A percentile compares a stretch with the other conserved stretches of the same genome.
Conservation (phyloP, 495 filamentous ascomycete species). For the Aspergillus steynii region DNA sequence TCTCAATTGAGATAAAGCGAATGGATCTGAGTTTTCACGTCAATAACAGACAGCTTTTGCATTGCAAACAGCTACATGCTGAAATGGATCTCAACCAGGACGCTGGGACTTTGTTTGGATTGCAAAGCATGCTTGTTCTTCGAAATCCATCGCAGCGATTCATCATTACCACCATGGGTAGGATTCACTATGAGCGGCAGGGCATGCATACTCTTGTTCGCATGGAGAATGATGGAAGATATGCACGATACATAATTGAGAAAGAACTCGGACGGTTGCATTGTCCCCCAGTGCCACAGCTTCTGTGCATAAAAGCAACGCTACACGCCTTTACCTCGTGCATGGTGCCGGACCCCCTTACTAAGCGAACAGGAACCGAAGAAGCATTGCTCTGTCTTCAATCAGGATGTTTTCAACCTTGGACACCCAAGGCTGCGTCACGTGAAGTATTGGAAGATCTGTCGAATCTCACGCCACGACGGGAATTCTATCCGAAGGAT, state of each 20-base stretch:
- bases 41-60: constrained; percentile 19
- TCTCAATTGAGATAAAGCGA: constrained; percentile 48
- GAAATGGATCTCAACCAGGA: constrained; percentile 53
- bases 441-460: constrained; percentile 42
- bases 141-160: constrained; percentile 39
- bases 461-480: constrained; percentile 50
- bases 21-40: constrained; percentile 52
- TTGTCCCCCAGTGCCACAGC: constrained; percentile 48
- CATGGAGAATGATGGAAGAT: constrained; percentile 33
- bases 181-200: constrained; percentile 17
- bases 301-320: constrained; percentile 50
- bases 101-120: constrained; percentile 53
- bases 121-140: constrained; percentile 57
- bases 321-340: constrained; percentile 61
- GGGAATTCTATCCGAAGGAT: constrained; percentile 57
- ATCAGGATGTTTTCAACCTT: constrained; percentile 51
- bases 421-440: constrained; percentile 38
- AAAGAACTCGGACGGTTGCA: constrained; percentile 45
- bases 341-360: constrained; percentile 57
- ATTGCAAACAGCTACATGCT: constrained; percentile 38
- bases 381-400: constrained; percentile 49
- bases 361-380: constrained; percentile 60
- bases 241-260: constrained; percentile 50
- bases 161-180: constrained; percentile 50
- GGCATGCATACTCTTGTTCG: constrained; percentile 42